Evolutionary conservation across 1,284 basidiomycete species (phyloP).

Genomic region (Tausonia pullulans): DNA sequence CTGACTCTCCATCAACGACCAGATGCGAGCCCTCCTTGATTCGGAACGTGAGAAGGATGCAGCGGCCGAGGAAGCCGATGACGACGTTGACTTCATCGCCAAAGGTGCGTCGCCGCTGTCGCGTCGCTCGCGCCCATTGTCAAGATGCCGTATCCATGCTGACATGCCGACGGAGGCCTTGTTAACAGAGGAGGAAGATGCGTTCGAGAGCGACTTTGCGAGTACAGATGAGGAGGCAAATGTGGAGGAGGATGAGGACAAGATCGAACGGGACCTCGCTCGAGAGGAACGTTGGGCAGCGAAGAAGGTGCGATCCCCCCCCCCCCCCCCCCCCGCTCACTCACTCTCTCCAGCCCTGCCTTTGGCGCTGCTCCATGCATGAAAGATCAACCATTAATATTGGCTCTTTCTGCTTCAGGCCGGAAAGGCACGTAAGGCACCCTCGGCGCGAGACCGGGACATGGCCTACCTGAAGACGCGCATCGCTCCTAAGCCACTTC

Average conservation of each 20-base stretch:
- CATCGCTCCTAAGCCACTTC: neutral
- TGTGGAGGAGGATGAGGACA: neutral
- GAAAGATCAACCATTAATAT: no score
- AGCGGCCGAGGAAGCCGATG: neutral
- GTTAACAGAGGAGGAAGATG: neutral
- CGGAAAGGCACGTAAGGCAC: no score
- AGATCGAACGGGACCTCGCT: neutral
- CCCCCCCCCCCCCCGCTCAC: neutral
- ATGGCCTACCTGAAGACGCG: slow-evolving; percentile 6
- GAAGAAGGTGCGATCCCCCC: neutral
- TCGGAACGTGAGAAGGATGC: neutral
- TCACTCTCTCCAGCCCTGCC: no score
- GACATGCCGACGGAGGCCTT: neutral
- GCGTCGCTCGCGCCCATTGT: no score
- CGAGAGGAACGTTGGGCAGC: slow-evolving; percentile 1
- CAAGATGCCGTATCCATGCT: no score
- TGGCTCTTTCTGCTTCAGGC: no score
- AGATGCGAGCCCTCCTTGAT: slow-evolving; percentile 4
- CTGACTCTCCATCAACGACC: neutral
- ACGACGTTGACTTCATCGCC: slow-evolving; percentile 3
- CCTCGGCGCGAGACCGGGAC: neutral
- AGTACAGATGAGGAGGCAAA: neutral
- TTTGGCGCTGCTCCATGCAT: no score
- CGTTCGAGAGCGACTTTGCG: neutral
- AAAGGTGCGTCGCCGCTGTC: neutral